Evolutionary conservation across 768 basidiomycete genomes (phyloP), one percentile per base, ranked within the genome.

Genomic region (Lentinus brumalis): DNA sequence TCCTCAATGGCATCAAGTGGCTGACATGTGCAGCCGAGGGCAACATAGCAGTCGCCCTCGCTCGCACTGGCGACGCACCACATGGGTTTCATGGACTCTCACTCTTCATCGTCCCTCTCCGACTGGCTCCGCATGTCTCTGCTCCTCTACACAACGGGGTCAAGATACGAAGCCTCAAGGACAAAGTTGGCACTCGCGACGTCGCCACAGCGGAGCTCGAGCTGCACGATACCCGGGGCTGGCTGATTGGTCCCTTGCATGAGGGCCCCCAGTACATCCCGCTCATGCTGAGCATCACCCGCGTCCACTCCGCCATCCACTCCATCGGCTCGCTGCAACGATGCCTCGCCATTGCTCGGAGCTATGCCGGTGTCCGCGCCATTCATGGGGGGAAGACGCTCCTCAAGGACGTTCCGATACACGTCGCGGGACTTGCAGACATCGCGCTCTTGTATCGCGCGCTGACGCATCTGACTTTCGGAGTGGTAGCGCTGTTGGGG

Each of bases 1-100:
- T 68, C 21, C 71, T 91, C 21, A 76, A 91, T 64, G 89, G 90
- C 2, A 83, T 91, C 71, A 92, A 91, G 74, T 92, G 90, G 90
- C 91, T 92, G 71, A 90, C 90, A 16, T 89, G 88, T 65, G 91
- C 91, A 1, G 89, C 89, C 0, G 91, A 92, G 65, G 84, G 87
- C 63, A 77, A 92, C 61, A 76, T 91, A 10, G 81, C 89, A 0
- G 78, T 92, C 30, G 89, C 88, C 0, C 76, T 92, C 8, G 91
- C 89, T 5, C 86, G 90, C 42, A 91, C 90, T 1, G 89, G 88
- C 0, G 70, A 82, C 0, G 59, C 69, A 26, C 63, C 76, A 51
- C 72, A 77, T 9, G 89, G 91, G 7, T 86, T 89, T 0, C 81
- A 84, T 10, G 83, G 82, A 0, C 80, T 92, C 11, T 91, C 89